Evolutionary conservation across 495 filamentous ascomycete species (phyloP), one percentile per base, ranked within the genome.

Genomic region (Mytilinidion resinicola): DNA sequence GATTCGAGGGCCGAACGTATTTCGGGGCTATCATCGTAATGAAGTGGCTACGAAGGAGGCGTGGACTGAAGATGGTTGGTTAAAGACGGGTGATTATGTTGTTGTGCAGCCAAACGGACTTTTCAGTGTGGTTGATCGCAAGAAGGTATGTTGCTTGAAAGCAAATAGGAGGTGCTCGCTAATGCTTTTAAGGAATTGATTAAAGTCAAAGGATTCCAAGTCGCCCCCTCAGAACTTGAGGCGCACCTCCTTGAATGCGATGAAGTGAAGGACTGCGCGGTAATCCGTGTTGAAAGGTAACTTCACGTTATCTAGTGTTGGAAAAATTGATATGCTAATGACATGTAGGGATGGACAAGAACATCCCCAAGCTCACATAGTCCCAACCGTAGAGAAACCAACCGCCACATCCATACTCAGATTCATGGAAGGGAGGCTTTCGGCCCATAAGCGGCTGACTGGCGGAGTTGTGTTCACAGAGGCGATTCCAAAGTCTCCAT

Each of bases 141-240:
- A 42, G 39, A 42, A 42, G 39, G 39, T 42, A 3, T 42, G 39
- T 42, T 17, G 17, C 39, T 17, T 12, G 39, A 9, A 4, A 14
- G 12, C 1, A 8, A 9, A 1, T 14, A 9, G 9, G 9, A 17
- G 39, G 9, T 17, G 39, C 39, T 42, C 39, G 39, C 39, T 42
- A 17, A 42, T 8, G 39, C 17, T 42, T 1, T 57, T n/a, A 33
- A 57, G 46, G 55, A 57, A 39, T 17, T 57, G 12, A 57, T 57
- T 20, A 55, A 55, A 17, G 53, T 55, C 2, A 55, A 55, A 15
- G 53, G 53, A 37, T 47, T 55, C 11, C 53, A 55, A 36, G 53
- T 55, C 10, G 37, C 53, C 4, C 20, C 53, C 1, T 17, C 53
- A 17, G 53, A 55, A 47, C n/a, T 55, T 4, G 53, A 55, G 15